phyloP scores from a whole-genome alignment of 768 basidiomycete genomes.

The Termitomyces sp. region DNA sequence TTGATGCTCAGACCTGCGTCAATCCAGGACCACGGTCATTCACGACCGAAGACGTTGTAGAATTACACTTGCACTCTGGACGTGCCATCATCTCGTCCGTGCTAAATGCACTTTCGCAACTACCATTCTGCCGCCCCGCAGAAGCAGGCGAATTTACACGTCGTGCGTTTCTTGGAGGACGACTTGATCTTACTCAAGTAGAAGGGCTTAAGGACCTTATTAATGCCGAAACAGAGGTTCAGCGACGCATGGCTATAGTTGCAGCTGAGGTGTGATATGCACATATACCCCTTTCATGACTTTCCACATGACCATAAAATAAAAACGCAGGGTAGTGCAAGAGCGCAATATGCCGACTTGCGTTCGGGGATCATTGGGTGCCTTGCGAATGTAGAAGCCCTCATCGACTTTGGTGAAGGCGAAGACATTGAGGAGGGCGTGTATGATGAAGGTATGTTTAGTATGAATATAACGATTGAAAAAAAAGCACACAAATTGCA shows the following conservation, averaged over 20 bases:
- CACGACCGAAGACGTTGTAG: slow-evolving; percentile 77
- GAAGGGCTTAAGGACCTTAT: slow-evolving; percentile 86
- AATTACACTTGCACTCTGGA: slow-evolving; percentile 85
- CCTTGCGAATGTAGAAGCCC: slow-evolving; percentile 76
- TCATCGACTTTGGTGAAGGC: slow-evolving; percentile 92
- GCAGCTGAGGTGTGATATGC: slow-evolving; percentile 56
- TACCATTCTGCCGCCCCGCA: slow-evolving; percentile 70
- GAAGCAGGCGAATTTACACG: slow-evolving; percentile 87
- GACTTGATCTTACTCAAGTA: slow-evolving; percentile 83
- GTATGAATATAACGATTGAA: background rate
- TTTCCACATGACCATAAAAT: slow-evolving; percentile 1
- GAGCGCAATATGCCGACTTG: slow-evolving; percentile 55
- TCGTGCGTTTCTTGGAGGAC: slow-evolving; percentile 73
- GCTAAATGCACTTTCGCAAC: slow-evolving; percentile 50
- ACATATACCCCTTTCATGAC: slow-evolving; percentile 6
- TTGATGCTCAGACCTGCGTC: background rate
- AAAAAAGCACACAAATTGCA: background rate
- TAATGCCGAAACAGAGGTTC: slow-evolving; percentile 82
- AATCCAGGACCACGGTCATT: slow-evolving; percentile 68
- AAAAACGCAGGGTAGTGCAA: slow-evolving; percentile 50
- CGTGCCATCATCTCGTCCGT: slow-evolving; percentile 72
- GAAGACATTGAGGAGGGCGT: slow-evolving; percentile 86
- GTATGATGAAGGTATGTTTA: slow-evolving; percentile 54
- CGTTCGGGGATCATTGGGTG: slow-evolving; percentile 63
- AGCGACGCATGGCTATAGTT: slow-evolving; percentile 66